These are phyloP conservation scores for Penicillium manginii DNA, from an alignment of 495 filamentous ascomycete genomes.

Conservation along the genomic window DNA sequence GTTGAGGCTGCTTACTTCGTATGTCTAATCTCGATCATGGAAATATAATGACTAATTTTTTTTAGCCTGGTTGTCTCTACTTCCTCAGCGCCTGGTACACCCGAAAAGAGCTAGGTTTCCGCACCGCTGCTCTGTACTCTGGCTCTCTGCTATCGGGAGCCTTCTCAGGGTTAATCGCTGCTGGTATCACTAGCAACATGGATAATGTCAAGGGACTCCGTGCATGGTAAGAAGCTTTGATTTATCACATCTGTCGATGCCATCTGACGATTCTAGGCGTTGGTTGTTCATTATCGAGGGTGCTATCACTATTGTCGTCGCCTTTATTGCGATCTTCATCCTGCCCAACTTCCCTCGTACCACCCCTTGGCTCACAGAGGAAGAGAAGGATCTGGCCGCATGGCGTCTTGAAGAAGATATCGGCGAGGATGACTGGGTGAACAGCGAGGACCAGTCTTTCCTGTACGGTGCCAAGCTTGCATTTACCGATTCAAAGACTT, in stretches of 20 bases:
- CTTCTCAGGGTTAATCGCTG: slow-evolving; percentile 67
- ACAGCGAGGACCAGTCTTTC: slow-evolving; percentile 65
- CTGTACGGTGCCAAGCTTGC: slow-evolving; percentile 72
- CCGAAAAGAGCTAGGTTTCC: slow-evolving; percentile 52
- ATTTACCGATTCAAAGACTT: slow-evolving; percentile 72
- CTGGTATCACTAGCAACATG: slow-evolving; percentile 50
- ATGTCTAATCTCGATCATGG: slow-evolving; percentile 5
- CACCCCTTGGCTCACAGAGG: slow-evolving; percentile 70
- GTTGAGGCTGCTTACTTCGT: slow-evolving; percentile 56
- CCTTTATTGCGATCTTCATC: slow-evolving; percentile 58
- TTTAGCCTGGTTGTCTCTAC: slow-evolving; percentile 50
- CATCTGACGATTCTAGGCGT: slow-evolving; percentile 24
- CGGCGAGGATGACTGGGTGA: slow-evolving; percentile 75
- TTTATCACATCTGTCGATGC: slow-evolving; percentile 4
- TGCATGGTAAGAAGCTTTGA: slow-evolving; percentile 45
- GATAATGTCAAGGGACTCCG: slow-evolving; percentile 46
- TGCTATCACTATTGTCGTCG: slow-evolving; percentile 56
- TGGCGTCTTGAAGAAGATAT: slow-evolving; percentile 80
- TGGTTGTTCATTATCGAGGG: slow-evolving; percentile 72
- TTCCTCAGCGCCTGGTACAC: slow-evolving; percentile 56
- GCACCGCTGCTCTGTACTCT: slow-evolving; percentile 53
- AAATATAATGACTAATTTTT: slow-evolving; percentile 1
- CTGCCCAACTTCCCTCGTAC: slow-evolving; percentile 83
- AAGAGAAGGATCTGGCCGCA: slow-evolving; percentile 67
- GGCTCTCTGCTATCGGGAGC: slow-evolving; percentile 59